Conservation (phyloP, 169 alveolate species). For the Eimeria falciformis region DNA sequence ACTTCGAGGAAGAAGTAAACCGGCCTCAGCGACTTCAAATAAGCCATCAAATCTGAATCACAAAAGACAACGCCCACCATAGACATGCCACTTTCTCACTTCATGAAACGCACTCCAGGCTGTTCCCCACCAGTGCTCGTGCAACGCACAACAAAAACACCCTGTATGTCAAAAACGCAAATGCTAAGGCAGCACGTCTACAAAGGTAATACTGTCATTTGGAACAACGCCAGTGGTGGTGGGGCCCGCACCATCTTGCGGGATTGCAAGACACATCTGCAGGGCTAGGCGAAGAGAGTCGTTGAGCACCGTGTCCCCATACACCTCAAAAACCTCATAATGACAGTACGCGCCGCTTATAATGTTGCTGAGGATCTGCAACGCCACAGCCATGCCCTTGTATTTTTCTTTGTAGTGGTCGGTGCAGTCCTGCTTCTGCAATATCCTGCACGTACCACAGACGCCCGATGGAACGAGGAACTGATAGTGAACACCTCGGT, state of each 20-base stretch:
- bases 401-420: conserved; percentile 92
- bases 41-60: conserved; percentile 79
- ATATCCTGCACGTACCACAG: conserved; percentile 79
- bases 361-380: conserved; percentile 92
- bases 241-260: conserved; percentile 79
- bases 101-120: too few relatives aligned
- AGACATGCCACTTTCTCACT: too few relatives aligned
- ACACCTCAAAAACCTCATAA: conserved; percentile 95
- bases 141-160: too few relatives aligned
- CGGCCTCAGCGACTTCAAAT: conserved; percentile 85
- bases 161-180: too few relatives aligned
- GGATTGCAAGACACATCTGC: conserved; percentile 91
- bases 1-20: conserved; percentile 91
- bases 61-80: too few relatives aligned
- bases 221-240: background rate
- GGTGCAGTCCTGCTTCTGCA: conserved; percentile 86
- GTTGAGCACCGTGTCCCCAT: conserved; percentile 93
- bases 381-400: conserved; percentile 92
- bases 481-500: too few relatives aligned
- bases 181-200: too few relatives aligned
- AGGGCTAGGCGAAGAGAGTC: conserved; percentile 91
- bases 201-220: background rate
- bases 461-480: too few relatives aligned
- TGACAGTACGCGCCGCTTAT: conserved; percentile 94
- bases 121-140: too few relatives aligned